Conservation (phyloP, 441 rosid genomes). For the Rhodomyrtus psidioides region DNA sequence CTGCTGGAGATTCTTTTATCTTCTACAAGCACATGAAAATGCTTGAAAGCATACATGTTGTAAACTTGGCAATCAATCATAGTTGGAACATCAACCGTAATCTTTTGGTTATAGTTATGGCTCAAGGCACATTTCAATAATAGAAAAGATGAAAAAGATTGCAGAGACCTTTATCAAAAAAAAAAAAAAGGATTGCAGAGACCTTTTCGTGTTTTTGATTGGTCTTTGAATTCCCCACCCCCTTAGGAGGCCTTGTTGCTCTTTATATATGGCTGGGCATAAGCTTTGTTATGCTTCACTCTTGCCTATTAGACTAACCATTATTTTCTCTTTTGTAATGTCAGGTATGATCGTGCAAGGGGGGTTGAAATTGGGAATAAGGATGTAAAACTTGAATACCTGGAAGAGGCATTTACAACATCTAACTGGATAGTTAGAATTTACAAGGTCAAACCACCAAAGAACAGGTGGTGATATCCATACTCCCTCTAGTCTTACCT, state of each 20-base stretch:
- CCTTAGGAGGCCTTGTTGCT: background rate
- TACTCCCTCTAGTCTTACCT: background rate
- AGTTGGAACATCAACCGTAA: background rate
- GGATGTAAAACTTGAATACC: conserved; percentile 72
- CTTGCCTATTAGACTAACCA: background rate
- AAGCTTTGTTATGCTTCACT: background rate
- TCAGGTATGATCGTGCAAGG: conserved; percentile 89
- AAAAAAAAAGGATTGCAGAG: background rate
- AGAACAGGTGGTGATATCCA: conserved; percentile 69
- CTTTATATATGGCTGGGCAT: background rate
- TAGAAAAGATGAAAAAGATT: background rate
- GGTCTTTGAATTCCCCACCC: background rate
- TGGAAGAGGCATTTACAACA: conserved; percentile 97
- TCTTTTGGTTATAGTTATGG: background rate
- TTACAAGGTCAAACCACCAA: conserved; percentile 93
- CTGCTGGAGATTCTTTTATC: background rate
- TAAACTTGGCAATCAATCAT: background rate
- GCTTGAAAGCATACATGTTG: background rate
- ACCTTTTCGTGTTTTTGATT: background rate
- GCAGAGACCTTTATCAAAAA: no score
- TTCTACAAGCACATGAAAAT: background rate
- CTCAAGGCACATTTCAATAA: background rate
- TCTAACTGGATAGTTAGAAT: conserved; percentile 96
- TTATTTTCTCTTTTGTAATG: background rate
- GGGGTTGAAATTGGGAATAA: conserved; percentile 96